Evolutionary conservation across 1,284 basidiomycete species (phyloP), one percentile per base, ranked within the genome.

Genomic region (Apiotrichum brassicae): DNA sequence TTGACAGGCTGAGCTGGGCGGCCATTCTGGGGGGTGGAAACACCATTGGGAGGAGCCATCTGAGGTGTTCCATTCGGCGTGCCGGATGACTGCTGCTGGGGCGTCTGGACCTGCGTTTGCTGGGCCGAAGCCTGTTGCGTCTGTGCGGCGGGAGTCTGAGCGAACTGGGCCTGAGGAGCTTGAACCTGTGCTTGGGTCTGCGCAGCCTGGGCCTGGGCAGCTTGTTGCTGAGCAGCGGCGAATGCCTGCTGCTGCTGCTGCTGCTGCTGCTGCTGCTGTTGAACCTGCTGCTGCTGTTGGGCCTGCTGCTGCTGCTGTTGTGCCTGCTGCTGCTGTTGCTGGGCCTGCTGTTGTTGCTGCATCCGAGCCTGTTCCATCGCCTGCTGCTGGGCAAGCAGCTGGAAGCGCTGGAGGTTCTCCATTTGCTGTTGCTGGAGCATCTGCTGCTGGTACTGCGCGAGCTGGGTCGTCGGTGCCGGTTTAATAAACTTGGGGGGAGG

Each of bases 401-500:
- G 66, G 54, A 62, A 64, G 30, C 64, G 60, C 54, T 68, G 65
- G 39, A 64, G 59, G 43, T 66, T 60, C 48, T 66, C 62, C 51
- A 68, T 62, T 49, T 70, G 68, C 52, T 68, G 66, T 39, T 59
- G 55, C 42, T 70, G 69, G 18, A 56, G 46, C 49, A 66, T 55
- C 30, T 62, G 54, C 35, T 62, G 55, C 39, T 63, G 58, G 33
- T 57, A 58, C 19, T 57, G 57, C 4, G 61, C 51, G 4, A 64
- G 33, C 40, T 63, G 63, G 41, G 64, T 61, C 22, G 58, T 60
- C 4, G 58, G 61, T 1, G 58, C 58, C 4, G 70, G 69, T 33
- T 67, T 64, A 41, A 64, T 62, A 47, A 73, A 70, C 41, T 66
- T 61, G 6, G 70, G 66, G 18, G 63, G 61, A 6, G 63, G 66